Conservation (phyloP, 768 basidiomycete genomes). For the Boletus rubroflammeus region DNA sequence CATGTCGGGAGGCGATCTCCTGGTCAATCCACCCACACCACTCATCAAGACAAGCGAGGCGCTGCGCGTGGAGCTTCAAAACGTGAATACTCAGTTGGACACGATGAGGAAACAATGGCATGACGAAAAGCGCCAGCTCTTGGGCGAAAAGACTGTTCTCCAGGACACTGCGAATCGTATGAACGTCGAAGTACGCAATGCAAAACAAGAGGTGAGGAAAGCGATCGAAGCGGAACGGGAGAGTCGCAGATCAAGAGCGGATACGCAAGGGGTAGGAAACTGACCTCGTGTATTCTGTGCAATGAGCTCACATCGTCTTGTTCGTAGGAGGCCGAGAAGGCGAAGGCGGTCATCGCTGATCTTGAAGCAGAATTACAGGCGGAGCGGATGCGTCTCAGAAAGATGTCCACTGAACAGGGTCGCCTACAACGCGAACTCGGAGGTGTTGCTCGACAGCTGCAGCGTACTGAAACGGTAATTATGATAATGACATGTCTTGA, state of each 20-base stretch:
- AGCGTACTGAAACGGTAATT: constrained; percentile 65
- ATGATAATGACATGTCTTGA: neutral
- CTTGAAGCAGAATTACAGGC: constrained; percentile 69
- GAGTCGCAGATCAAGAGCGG: constrained; percentile 45
- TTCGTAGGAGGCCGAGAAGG: constrained; percentile 65
- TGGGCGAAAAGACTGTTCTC: constrained; percentile 69
- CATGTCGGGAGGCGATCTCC: constrained; percentile 42
- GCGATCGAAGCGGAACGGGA: constrained; percentile 51
- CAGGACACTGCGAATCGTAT: constrained; percentile 69
- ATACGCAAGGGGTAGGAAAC: constrained; percentile 51
- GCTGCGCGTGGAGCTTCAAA: constrained; percentile 53
- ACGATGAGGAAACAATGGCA: constrained; percentile 68
- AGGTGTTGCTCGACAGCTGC: constrained; percentile 57
- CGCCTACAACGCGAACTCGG: constrained; percentile 63
- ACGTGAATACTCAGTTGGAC: constrained; percentile 61
- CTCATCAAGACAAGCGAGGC: constrained; percentile 66
- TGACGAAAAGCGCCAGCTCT: constrained; percentile 56
- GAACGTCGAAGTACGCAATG: constrained; percentile 54
- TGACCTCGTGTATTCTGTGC: neutral
- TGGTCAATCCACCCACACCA: constrained; percentile 62
- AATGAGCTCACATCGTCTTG: neutral
- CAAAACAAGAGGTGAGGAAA: constrained; percentile 55
- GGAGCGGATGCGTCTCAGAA: constrained; percentile 64
- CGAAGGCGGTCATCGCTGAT: constrained; percentile 59
- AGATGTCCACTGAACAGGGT: constrained; percentile 60